These are phyloP conservation scores for Micractinium conductrix DNA, from an alignment of 139 green algal species.

Conservation along the genomic window DNA sequence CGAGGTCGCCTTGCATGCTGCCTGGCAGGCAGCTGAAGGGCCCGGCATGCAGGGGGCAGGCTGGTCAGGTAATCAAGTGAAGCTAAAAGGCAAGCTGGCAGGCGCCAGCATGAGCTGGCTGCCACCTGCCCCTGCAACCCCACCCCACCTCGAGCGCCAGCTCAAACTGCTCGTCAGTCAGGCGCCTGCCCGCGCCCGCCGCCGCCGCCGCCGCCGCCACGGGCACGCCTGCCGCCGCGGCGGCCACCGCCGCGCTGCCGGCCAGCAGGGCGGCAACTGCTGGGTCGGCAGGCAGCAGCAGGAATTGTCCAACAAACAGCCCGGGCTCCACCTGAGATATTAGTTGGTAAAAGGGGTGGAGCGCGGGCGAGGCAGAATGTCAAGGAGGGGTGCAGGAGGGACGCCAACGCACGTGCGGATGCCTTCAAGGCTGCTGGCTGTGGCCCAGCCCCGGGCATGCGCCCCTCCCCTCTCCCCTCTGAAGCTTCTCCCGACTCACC, in stretches of 20 bases:
- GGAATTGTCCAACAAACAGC: slow-evolving; percentile 42
- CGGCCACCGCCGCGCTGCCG: not conserved
- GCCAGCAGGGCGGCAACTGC: slow-evolving; percentile 6
- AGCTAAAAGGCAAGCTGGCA: no score
- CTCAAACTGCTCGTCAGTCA: slow-evolving; percentile 45
- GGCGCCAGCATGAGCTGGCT: no score
- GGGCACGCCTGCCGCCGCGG: not conserved
- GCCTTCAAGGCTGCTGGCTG: no score
- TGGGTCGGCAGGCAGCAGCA: slow-evolving; percentile 5
- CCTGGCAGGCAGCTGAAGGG: no score
- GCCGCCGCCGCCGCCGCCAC: not conserved
- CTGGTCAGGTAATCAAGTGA: no score
- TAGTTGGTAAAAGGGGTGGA: no score
- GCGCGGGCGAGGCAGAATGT: not conserved
- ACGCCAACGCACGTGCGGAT: not conserved
- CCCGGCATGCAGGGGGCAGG: no score
- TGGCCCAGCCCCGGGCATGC: no score
- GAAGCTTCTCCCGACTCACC: not conserved
- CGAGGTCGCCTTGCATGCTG: no score
- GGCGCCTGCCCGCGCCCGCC: not conserved
- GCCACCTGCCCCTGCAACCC: not conserved
- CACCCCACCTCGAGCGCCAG: slow-evolving; percentile 27
- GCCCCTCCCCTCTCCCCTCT: not conserved
- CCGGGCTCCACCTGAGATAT: slow-evolving; percentile 20
- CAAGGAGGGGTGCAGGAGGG: not conserved